Conservation (phyloP, 306 rosid species). For the Lupinus albus region DNA sequence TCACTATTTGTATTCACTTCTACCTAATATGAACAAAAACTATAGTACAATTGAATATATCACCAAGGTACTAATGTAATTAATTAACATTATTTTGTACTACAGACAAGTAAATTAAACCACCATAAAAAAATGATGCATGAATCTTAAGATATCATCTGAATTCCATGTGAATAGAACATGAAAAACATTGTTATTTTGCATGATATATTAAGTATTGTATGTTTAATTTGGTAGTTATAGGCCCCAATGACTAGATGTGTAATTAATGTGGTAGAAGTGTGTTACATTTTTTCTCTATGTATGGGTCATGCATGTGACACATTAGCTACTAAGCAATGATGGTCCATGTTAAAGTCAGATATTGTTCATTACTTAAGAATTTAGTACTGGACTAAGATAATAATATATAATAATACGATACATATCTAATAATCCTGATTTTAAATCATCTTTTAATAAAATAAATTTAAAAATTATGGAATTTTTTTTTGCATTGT, state of each 20-base stretch:
- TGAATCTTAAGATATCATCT: slow-evolving; percentile 35
- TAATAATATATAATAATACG: too few relatives aligned
- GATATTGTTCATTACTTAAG: too few relatives aligned
- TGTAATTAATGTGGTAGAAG: slow-evolving; percentile 40
- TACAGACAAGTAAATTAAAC: too few relatives aligned
- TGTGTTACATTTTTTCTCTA: not conserved
- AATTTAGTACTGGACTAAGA: too few relatives aligned
- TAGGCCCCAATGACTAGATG: slow-evolving; percentile 20
- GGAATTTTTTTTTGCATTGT: too few relatives aligned
- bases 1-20: not conserved
- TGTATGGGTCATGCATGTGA: slow-evolving; percentile 43
- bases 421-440: too few relatives aligned
- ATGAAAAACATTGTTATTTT: not conserved
- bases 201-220: too few relatives aligned
- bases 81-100: not conserved
- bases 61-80: not conserved
- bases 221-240: not conserved
- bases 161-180: slow-evolving; percentile 41
- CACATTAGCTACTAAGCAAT: slow-evolving; percentile 17
- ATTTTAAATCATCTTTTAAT: too few relatives aligned
- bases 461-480: too few relatives aligned
- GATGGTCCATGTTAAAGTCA: slow-evolving; percentile 22
- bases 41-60: not conserved
- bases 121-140: not conserved
- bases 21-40: not conserved